These are phyloP conservation scores for Tuber aestivum DNA, from an alignment of 495 filamentous ascomycete genomes.

Conservation along the genomic window DNA sequence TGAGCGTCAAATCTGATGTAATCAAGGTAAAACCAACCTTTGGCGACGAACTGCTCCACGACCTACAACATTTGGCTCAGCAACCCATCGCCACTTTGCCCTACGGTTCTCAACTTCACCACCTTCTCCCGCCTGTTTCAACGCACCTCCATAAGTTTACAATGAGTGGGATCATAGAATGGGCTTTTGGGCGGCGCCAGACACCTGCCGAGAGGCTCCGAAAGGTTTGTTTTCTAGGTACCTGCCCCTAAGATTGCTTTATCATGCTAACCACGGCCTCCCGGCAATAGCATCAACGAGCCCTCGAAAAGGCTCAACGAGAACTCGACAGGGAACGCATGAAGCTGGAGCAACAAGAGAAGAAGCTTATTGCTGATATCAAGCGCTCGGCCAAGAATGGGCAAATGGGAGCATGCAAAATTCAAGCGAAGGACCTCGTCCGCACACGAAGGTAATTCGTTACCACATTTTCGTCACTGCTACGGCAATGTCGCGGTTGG, in stretches of 20 bases:
- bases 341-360: slow-evolving; percentile 97
- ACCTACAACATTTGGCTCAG: not conserved
- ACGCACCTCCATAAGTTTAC: slow-evolving; percentile 22
- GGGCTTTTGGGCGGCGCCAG: slow-evolving; percentile 98
- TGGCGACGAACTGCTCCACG: not conserved
- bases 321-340: slow-evolving; percentile 89
- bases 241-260: not conserved
- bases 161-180: slow-evolving; percentile 64
- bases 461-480: not conserved
- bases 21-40: slow-evolving; percentile 6
- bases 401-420: slow-evolving; percentile 91
- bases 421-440: slow-evolving; percentile 95
- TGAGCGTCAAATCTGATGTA: not conserved
- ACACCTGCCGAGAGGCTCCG: slow-evolving; percentile 92
- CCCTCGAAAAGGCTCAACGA: slow-evolving; percentile 92
- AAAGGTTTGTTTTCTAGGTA: slow-evolving; percentile 49
- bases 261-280: not conserved
- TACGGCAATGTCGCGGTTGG: not conserved
- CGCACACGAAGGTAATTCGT: slow-evolving; percentile 68
- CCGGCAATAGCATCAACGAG: slow-evolving; percentile 64
- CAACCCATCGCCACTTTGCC: slow-evolving; percentile 6
- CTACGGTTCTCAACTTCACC: not conserved
- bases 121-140: slow-evolving; percentile 27
- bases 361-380: slow-evolving; percentile 89
- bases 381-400: slow-evolving; percentile 97